Percentiles rank a stretch among this genome's conserved stretches.
These are phyloP conservation scores for Parascedosporium putredinis DNA, from an alignment of 2,329 filamentous ascomycete species.

Conservation along the genomic window DNA sequence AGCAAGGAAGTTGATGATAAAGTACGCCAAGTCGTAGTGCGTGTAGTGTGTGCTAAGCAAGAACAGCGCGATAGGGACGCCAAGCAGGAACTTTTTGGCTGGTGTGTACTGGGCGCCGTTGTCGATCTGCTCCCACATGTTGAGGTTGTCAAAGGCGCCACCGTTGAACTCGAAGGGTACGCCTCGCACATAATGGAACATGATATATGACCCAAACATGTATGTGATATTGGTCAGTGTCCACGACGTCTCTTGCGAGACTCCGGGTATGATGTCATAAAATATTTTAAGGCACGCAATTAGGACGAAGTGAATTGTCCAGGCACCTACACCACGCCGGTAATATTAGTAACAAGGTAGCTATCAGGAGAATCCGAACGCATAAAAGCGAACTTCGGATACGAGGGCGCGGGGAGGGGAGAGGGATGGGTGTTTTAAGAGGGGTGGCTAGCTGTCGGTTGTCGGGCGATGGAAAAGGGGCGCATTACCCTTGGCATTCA, in stretches of 20 bases:
- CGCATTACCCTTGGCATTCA: conserved; percentile 88
- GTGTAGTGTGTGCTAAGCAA: conserved; percentile 97
- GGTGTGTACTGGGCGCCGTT: conserved; percentile 98
- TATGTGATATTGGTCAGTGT: conserved; percentile 98
- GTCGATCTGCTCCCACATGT: conserved; percentile 99
- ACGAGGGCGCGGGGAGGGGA: neutral
- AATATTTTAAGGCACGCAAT: conserved; percentile 90
- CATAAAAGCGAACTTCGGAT: neutral
- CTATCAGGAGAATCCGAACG: neutral
- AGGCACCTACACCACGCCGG: conserved; percentile 57
- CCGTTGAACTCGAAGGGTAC: conserved; percentile 98
- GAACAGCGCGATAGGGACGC: conserved; percentile 88
- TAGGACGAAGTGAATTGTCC: conserved; percentile 92
- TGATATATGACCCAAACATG: conserved; percentile 97
- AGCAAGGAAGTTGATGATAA: conserved; percentile 92
- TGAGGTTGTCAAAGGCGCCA: conserved; percentile 96
- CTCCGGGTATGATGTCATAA: conserved; percentile 90
- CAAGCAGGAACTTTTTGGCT: conserved; percentile 94
- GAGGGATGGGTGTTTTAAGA: too few relatives aligned
- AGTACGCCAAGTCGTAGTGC: conserved; percentile 94
- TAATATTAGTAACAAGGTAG: neutral
- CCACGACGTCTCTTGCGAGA: conserved; percentile 97
- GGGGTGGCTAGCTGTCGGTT: too few relatives aligned
- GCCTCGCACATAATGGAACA: conserved; percentile 98
- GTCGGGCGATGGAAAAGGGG: conserved; percentile 5